These are phyloP conservation scores for Acanthamoeba royreba DNA, from an alignment of 208 protist species.

Conservation along the genomic window DNA sequence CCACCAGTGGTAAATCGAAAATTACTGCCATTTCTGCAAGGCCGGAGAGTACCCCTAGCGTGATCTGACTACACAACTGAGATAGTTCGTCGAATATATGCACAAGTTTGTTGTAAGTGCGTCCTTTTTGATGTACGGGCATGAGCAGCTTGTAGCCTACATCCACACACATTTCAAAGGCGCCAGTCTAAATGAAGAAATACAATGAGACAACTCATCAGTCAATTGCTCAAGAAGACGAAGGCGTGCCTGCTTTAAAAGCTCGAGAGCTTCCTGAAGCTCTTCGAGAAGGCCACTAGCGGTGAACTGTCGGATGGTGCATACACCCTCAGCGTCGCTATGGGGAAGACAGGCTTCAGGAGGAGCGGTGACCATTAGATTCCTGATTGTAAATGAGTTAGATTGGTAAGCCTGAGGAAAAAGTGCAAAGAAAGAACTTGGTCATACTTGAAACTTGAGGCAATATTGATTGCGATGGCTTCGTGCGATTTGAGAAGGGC, in stretches of 20 bases:
- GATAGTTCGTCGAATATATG: background rate
- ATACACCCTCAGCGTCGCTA: background rate
- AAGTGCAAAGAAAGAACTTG: no score
- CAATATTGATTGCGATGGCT: background rate
- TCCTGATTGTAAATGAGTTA: background rate
- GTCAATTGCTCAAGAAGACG: background rate
- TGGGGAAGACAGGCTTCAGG: background rate
- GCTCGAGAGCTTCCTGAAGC: background rate
- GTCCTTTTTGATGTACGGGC: background rate
- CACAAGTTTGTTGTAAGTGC: slow-evolving; percentile 5
- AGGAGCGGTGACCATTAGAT: background rate
- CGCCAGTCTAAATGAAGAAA: background rate
- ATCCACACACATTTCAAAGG: slow-evolving; percentile 21
- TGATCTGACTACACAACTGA: background rate
- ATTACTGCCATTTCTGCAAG: no score
- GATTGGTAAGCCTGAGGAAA: background rate
- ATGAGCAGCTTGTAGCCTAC: background rate
- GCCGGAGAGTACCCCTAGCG: background rate
- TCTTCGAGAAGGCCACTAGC: background rate
- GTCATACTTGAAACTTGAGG: background rate
- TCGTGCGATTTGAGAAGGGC: background rate
- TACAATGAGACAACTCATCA: no score
- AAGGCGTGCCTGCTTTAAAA: background rate
- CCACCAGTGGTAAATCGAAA: no score
- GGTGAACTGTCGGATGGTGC: slow-evolving; percentile 25